Conservation (phyloP, 148 eudicot species). For the Suaeda aralocaspica region DNA sequence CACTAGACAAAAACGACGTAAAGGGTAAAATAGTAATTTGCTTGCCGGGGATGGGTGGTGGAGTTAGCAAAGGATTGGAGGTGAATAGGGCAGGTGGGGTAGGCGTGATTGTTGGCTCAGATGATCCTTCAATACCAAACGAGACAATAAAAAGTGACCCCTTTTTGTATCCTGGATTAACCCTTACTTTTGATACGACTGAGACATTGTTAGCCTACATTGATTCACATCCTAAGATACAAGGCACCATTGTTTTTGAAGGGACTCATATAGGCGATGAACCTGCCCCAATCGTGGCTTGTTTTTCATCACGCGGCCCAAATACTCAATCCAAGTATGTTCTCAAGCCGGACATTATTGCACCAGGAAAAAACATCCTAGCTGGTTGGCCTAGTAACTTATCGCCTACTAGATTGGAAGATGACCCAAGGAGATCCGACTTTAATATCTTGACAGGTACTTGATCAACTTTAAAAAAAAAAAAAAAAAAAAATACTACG, state of each 20-base stretch:
- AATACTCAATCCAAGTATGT: slow-evolving; percentile 16
- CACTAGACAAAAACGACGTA: not conserved
- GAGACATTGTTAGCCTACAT: slow-evolving; percentile 14
- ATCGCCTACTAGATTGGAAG: slow-evolving; percentile 22
- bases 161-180: not conserved
- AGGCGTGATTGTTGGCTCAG: not conserved
- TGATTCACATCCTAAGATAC: slow-evolving; percentile 3
- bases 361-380: slow-evolving; percentile 42
- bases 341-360: slow-evolving; percentile 49
- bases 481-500: too few relatives aligned
- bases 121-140: not conserved
- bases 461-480: too few relatives aligned
- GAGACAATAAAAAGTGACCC: not conserved
- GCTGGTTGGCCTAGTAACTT: slow-evolving; percentile 38
- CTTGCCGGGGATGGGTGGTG: not conserved
- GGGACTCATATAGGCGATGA: slow-evolving; percentile 32
- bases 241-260: slow-evolving; percentile 23
- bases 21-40: not conserved
- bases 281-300: slow-evolving; percentile 40
- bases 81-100: not conserved
- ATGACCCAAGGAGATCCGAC: slow-evolving; percentile 25
- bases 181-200: slow-evolving; percentile 1
- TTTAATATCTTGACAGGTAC: slow-evolving; percentile 37
- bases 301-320: slow-evolving; percentile 49
- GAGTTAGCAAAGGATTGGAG: not conserved